A percentile compares a stretch with the other conserved stretches of the same genome.
Evolutionary conservation across 2,329 filamentous ascomycete species (phyloP).

Genomic region (Diplodia scrobiculata): DNA sequence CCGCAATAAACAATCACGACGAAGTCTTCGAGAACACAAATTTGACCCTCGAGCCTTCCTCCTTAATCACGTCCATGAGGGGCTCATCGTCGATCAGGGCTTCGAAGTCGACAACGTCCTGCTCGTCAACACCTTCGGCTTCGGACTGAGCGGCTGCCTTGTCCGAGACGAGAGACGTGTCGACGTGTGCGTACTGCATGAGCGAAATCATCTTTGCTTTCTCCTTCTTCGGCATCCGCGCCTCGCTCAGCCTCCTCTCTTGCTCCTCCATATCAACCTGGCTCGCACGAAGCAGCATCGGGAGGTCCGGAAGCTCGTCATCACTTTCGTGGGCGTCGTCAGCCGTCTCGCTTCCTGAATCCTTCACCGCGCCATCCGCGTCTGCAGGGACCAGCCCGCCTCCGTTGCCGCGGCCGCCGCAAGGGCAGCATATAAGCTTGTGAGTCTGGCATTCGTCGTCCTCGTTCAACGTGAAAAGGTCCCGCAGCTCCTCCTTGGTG

Average conservation of each 20-base stretch:
- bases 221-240: constrained; percentile 36
- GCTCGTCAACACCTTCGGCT: constrained; percentile 40
- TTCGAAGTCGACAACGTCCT: constrained; percentile 36
- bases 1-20: constrained; percentile 1
- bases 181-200: constrained; percentile 56
- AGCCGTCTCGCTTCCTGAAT: constrained; percentile 33
- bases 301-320: constrained; percentile 38
- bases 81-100: constrained; percentile 55
- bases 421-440: constrained; percentile 65
- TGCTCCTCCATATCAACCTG: constrained; percentile 52
- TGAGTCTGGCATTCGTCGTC: constrained; percentile 66
- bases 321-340: constrained; percentile 26
- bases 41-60: constrained; percentile 49
- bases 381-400: constrained; percentile 30
- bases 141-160: constrained; percentile 32
- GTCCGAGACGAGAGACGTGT: constrained; percentile 44
- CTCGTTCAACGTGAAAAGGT: constrained; percentile 68
- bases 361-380: constrained; percentile 28
- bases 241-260: constrained; percentile 47
- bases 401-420: constrained; percentile 56
- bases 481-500: constrained; percentile 65
- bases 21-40: constrained; percentile 54
- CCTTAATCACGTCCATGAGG: constrained; percentile 53
- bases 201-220: constrained; percentile 53
- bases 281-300: constrained; percentile 45